Percentiles rank a stretch among this genome's conserved stretches.
phyloP scores from a whole-genome alignment of 192 early-diverging fungal genomes.

The Backusella parvicylindrica region DNA sequence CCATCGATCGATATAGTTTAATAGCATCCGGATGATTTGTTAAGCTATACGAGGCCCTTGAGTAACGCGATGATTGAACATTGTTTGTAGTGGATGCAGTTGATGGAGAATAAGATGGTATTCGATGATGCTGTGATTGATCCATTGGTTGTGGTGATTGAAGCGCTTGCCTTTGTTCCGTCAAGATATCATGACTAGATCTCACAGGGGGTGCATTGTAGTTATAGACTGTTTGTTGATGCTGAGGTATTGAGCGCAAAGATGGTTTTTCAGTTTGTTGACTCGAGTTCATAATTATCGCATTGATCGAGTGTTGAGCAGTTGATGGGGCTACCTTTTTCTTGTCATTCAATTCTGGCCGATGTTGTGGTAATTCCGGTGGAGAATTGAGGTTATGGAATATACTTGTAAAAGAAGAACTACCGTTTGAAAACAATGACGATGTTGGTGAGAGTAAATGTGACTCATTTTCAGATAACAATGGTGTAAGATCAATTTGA shows the following conservation, averaged over 20 bases:
- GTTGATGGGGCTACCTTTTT: not conserved
- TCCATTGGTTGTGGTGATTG: not conserved
- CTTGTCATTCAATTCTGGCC: not conserved
- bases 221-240: not conserved
- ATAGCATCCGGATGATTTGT: conserved; percentile 36
- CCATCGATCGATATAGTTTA: conserved; percentile 70
- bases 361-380: not conserved
- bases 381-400: not conserved
- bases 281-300: not conserved
- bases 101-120: not conserved
- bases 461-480: not conserved
- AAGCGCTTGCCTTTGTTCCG: not conserved
- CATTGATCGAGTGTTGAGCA: conserved; percentile 3
- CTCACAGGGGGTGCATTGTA: not conserved
- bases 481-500: not conserved
- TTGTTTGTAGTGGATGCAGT: not conserved
- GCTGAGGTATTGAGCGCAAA: not conserved
- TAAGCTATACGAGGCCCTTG: conserved; percentile 23
- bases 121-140: not conserved
- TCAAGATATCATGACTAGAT: not conserved
- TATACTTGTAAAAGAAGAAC: not conserved
- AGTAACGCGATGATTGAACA: not conserved
- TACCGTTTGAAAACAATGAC: not conserved
- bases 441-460: not conserved
- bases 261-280: not conserved